Evolutionary conservation across 768 basidiomycete species (phyloP), one percentile per base, ranked within the genome.

Genomic region (Tylopilus rubrobrunneus): DNA sequence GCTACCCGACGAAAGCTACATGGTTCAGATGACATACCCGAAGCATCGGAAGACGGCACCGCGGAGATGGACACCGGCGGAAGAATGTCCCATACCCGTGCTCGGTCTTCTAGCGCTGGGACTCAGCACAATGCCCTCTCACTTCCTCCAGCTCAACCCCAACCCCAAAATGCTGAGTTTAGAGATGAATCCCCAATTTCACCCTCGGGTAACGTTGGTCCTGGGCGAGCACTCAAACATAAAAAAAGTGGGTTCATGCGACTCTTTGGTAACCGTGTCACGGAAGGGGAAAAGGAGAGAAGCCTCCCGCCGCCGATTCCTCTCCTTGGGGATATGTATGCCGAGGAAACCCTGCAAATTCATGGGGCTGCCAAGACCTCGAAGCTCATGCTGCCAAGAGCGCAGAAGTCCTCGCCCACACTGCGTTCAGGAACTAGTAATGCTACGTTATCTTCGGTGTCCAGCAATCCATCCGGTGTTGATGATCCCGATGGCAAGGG

Each of bases 201-300:
- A 57, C 51, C 36, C 56, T 60, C 51, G 42, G 49, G 9, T 28
- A 58, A 34, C 15, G 36, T 45, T 14, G 23, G 65, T 46, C 62
- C 73, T 27, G 73, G 72, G 10, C 86, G 82, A 60, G 58, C 70
- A 2, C 67, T 92, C 47, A 88, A 81, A 61, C 85, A 86, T 55
- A 90, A 87, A 74, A 91, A 86, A 67, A 91, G 89, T 57, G 89
- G 80, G 4, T 89, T 92, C 64, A 81, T 92, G 84, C 76, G 86
- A 48, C 71, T 92, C 11, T 90, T 92, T 65, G 82, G 85, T 61
- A 76, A 77, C 17, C 77, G 76, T 48, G 57, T 40, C 52, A 52
- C 57, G 12, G 67, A 68, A 46, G 66, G 55, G 25, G 67, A 69
- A 9, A 71, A 57, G 39, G 76, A 80, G 21, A 70, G 64, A 53